phyloP scores from a whole-genome alignment of 2,329 filamentous ascomycete species.

The Elsinoe australis region DNA sequence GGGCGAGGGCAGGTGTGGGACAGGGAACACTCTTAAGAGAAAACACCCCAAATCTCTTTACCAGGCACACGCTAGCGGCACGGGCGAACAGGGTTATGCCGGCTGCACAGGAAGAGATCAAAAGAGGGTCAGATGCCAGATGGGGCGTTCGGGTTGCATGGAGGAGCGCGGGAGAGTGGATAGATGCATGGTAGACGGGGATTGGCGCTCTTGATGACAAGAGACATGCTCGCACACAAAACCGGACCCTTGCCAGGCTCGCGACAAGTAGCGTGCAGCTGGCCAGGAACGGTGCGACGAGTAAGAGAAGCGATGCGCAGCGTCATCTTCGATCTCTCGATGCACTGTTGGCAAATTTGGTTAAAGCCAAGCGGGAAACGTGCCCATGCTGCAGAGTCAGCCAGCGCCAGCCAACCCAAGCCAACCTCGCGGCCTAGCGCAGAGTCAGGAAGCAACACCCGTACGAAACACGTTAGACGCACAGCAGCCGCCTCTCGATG shows the following conservation, averaged over 20 bases:
- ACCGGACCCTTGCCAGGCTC: no score
- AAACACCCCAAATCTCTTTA: not conserved
- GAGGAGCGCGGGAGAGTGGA: not conserved
- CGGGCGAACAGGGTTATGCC: slow-evolving; percentile 12
- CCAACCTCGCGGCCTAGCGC: not conserved
- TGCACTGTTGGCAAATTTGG: not conserved
- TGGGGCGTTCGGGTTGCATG: slow-evolving; percentile 14
- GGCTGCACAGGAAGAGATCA: slow-evolving; percentile 7
- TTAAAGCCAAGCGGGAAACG: not conserved
- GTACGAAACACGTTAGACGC: no score
- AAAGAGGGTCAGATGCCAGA: slow-evolving; percentile 15
- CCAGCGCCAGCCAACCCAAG: no score
- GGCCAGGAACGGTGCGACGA: not conserved
- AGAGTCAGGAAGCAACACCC: not conserved
- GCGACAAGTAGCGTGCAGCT: not conserved
- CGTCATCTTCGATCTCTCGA: not conserved
- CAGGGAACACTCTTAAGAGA: slow-evolving; percentile 14
- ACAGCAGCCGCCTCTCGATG: no score
- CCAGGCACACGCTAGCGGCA: slow-evolving; percentile 8
- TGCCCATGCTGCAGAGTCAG: no score
- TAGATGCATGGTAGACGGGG: not conserved
- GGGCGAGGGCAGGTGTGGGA: slow-evolving; percentile 3
- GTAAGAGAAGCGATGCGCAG: not conserved
- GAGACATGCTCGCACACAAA: not conserved
- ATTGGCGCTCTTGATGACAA: not conserved